Evolutionary conservation across 2,329 filamentous ascomycete genomes (phyloP).

Genomic region (Domatiomyces catenatus): DNA sequence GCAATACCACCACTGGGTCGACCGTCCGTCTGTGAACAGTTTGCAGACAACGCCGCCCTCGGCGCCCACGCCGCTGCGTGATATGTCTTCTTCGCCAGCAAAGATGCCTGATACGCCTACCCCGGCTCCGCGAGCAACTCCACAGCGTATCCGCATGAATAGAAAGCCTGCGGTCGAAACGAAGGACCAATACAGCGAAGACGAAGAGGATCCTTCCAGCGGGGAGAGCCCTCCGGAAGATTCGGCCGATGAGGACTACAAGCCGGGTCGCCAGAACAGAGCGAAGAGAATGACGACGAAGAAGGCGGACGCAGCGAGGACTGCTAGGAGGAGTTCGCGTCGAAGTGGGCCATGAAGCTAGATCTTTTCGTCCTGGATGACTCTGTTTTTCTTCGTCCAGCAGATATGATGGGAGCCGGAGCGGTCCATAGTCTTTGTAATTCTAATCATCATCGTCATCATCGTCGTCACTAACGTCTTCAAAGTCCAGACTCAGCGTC

Average conservation of each 20-base stretch:
- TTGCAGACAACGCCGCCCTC: background rate
- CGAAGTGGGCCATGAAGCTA: background rate
- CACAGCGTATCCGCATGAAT: background rate
- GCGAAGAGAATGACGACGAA: background rate
- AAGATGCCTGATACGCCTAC: background rate
- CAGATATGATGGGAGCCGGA: background rate
- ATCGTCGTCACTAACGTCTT: background rate
- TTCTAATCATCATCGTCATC: background rate
- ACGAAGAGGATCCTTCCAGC: background rate
- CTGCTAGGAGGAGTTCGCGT: background rate
- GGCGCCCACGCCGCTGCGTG: background rate
- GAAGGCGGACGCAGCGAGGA: no score
- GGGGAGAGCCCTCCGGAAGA: background rate
- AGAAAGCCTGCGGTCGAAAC: background rate
- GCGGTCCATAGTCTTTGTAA: background rate
- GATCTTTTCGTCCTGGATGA: background rate
- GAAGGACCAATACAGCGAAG: background rate
- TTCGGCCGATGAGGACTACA: background rate
- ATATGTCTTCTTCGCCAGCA: background rate
- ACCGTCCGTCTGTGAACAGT: background rate
- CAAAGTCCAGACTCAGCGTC: background rate
- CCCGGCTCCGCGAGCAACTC: background rate
- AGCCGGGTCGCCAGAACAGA: background rate
- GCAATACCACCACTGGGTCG: background rate
- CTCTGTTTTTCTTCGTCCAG: background rate